Conservation (phyloP, 495 filamentous ascomycete genomes). For the Rusavskia elegans region DNA sequence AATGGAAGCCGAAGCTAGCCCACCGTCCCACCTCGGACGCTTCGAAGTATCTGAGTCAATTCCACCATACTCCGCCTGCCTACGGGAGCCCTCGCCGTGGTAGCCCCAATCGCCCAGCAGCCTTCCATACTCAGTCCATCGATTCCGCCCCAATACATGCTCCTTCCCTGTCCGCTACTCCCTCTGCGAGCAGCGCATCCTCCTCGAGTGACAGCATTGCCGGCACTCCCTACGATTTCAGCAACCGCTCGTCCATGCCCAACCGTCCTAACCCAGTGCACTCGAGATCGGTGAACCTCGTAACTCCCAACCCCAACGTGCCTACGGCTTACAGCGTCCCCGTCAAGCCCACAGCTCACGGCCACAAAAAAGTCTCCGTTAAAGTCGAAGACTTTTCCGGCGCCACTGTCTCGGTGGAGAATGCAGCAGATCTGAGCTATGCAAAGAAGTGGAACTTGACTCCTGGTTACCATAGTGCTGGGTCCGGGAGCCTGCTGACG, state of each 20-base stretch:
- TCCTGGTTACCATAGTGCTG: not conserved
- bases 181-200: slow-evolving; percentile 27
- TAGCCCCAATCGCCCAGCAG: slow-evolving; percentile 15
- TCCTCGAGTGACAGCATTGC: slow-evolving; percentile 26
- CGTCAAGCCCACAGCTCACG: slow-evolving; percentile 9
- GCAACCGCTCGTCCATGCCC: slow-evolving; percentile 25
- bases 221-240: slow-evolving; percentile 17
- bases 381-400: not conserved
- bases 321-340: slow-evolving; percentile 9
- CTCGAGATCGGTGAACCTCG: not conserved
- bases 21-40: slow-evolving; percentile 26
- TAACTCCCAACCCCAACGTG: not conserved
- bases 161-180: slow-evolving; percentile 26
- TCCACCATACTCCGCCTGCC: slow-evolving; percentile 15
- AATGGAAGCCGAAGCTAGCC: slow-evolving; percentile 33
- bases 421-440: slow-evolving; percentile 7
- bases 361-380: slow-evolving; percentile 8
- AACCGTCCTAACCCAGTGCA: slow-evolving; percentile 17
- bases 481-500: slow-evolving; percentile 10
- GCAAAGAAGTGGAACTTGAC: slow-evolving; percentile 7
- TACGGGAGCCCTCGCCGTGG: slow-evolving; percentile 11
- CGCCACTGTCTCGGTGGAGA: not conserved
- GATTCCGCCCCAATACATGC: slow-evolving; percentile 11
- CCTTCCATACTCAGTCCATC: slow-evolving; percentile 10
- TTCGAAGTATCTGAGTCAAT: slow-evolving; percentile 33